These are phyloP conservation scores for Senna tora DNA, from an alignment of 306 rosid genomes.

Conservation along the genomic window DNA sequence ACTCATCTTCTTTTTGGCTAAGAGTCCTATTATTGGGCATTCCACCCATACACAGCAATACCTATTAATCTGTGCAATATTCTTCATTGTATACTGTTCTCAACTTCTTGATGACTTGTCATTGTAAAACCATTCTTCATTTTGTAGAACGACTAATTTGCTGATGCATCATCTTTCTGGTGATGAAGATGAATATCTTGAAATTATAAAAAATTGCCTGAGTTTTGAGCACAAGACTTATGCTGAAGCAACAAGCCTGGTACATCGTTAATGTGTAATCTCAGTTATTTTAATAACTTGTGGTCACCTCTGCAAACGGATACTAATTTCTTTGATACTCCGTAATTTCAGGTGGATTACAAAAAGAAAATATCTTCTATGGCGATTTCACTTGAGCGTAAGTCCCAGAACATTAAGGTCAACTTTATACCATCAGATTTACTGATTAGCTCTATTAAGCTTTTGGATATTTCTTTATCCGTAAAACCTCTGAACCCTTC, in stretches of 20 bases:
- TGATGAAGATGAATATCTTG: too few relatives aligned
- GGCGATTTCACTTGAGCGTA: conserved; percentile 41
- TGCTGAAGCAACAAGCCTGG: too few relatives aligned
- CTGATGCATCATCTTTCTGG: too few relatives aligned
- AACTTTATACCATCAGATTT: conserved; percentile 41
- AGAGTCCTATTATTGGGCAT: too few relatives aligned
- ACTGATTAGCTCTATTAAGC: background rate
- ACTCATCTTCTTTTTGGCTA: too few relatives aligned
- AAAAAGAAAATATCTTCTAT: background rate
- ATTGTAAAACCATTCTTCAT: background rate
- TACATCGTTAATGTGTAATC: too few relatives aligned
- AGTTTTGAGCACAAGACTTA: too few relatives aligned
- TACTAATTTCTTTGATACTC: background rate
- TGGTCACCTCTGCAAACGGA: background rate
- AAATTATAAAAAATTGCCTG: too few relatives aligned
- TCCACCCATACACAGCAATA: too few relatives aligned
- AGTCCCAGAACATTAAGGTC: conserved; percentile 40
- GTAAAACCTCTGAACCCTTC: conserved; percentile 16
- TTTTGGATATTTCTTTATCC: background rate
- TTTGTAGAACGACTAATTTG: conserved; percentile 42
- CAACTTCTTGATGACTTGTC: background rate
- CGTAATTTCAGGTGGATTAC: conserved; percentile 22
- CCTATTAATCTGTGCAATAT: too few relatives aligned
- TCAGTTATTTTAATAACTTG: too few relatives aligned
- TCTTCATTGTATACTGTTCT: background rate